phyloP scores from a whole-genome alignment of 805 yeast genomes.

The Ogataea populi-albae region DNA sequence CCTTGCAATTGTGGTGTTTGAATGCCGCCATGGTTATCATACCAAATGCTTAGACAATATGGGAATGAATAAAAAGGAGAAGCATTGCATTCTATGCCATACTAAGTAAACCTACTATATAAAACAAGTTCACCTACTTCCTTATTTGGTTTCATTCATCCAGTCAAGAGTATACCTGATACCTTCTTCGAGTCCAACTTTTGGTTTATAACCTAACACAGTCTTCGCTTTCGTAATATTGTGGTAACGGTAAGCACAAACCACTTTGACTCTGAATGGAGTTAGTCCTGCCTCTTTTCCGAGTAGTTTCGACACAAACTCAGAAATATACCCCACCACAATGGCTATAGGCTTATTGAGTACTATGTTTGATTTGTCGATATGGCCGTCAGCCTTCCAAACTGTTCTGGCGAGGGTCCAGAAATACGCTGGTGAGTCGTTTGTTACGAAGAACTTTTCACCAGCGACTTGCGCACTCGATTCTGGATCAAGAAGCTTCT shows the following conservation, averaged over 20 bases:
- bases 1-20: conserved; percentile 49
- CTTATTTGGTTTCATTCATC: conserved; percentile 81
- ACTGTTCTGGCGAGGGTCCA: conserved; percentile 97
- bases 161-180: conserved; percentile 76
- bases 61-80: conserved; percentile 33
- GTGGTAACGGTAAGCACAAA: conserved; percentile 92
- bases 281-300: conserved; percentile 93
- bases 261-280: conserved; percentile 89
- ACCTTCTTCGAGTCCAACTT: conserved; percentile 75
- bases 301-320: conserved; percentile 60
- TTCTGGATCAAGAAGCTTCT: conserved; percentile 54
- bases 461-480: conserved; percentile 61
- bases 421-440: conserved; percentile 91
- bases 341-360: conserved; percentile 76
- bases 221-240: conserved; percentile 84
- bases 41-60: conserved; percentile 50
- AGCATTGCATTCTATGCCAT: conserved; percentile 42
- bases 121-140: too few relatives aligned
- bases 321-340: conserved; percentile 76
- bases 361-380: conserved; percentile 66
- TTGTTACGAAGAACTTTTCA: conserved; percentile 84
- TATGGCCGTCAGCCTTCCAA: conserved; percentile 94
- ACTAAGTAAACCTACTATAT: conserved; percentile 3
- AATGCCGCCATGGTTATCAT: conserved; percentile 69
- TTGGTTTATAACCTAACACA: conserved; percentile 75